Base-by-base conservation (phyloP, 192 early-diverging fungal genomes). In the Thamnidium elegans region DNA sequence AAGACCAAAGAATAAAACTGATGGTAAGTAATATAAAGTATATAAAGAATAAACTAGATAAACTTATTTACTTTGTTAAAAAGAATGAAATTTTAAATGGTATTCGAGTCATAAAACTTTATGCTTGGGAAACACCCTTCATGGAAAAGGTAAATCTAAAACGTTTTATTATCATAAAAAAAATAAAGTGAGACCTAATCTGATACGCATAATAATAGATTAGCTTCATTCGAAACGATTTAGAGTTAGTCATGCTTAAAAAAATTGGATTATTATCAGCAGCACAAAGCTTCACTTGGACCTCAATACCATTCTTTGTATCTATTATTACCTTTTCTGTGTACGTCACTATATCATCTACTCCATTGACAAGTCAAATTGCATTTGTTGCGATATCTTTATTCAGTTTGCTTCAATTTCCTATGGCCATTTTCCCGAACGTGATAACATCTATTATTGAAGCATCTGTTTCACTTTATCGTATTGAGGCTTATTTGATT, bases 31-130 rank as follows among this genome's bases (percentile, higher is more conserved):
- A 26, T 50, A n/a, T 42, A 32, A 13, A 42, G 7, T 19, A 21
- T 36, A 43, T 1, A 15, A 19, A 36, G 39, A 10, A 43, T 91
- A 14, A 43, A 26, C 8, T 47, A 6, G 23, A 54, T 36, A 31
- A 9, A 44, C 19, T 47, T 31, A n/a, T 32, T 8, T 9, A 23
- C 8, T 26, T 26, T 26, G 26, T 1, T 3, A 20, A 3, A 73
- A 23, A 74, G 73, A 84, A 95, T 73, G 95, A 98, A 76, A 68
- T 92, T 10, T 69, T 98, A 67, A 90, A 88, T 48, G 95, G 93
- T 44, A 94, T 95, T 65, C 91, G 90, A 64, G 91, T 98, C 20
- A 95, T 98, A 79, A 98, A 96, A 72, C 79, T 98, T 32, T 98
- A 95, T 68, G 94, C 96, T 21, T 98, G 93, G 92, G 94, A 94